Base-by-base conservation (phyloP, 179 eudicot species). In the Beta lomatogona region DNA sequence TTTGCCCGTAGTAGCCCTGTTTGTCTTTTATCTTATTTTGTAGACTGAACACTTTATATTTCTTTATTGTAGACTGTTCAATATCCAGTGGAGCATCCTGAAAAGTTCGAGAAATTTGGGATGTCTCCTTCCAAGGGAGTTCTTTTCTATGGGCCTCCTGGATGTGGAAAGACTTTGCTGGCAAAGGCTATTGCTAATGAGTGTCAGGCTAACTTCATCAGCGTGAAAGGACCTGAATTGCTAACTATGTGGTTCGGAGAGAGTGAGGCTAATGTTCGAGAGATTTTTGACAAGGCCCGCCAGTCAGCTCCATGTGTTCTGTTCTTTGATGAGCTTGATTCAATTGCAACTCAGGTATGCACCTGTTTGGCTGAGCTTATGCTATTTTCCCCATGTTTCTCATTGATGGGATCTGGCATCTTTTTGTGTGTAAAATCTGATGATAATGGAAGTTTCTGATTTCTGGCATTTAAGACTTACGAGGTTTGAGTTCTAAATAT, bases 191-290 rank as follows among this genome's bases (percentile, higher is more conserved):
- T 93, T 81, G 97, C 97, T 48, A 93, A 92, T 76, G 97, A 93
- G 72, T 93, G 97, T 50, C 95, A 93, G 78, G 97, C 97, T 9
- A 93, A 93, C 88, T 93, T 93, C 78, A 93, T 93, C 60, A 92
- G 97, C 77, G 77, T 93, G 66, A 93, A 93, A 76, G 97, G 97
- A 70, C 97, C 97, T 61, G 96, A 93, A 78, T 78, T 93, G 87
- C 92, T 93, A 28, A 93, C 98, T 16, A 93, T 93, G 98, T 93
- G 98, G 98, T 93, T 93, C 76, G 98, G 98, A 65, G 96, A 93
- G 85, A 93, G 98, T 80, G 98, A 93, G 88, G 98, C 98, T 67
- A 93, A 93, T 85, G 98, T 93, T 18, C 77, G 98, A 28, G 96
- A 93, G 82, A 92, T 93, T 46, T 93, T 93, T 79, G 98, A 93